Percentiles rank a stretch among this genome's conserved stretches.
Conservation (phyloP, 768 basidiomycete genomes). For the Lactarius deliciosus region DNA sequence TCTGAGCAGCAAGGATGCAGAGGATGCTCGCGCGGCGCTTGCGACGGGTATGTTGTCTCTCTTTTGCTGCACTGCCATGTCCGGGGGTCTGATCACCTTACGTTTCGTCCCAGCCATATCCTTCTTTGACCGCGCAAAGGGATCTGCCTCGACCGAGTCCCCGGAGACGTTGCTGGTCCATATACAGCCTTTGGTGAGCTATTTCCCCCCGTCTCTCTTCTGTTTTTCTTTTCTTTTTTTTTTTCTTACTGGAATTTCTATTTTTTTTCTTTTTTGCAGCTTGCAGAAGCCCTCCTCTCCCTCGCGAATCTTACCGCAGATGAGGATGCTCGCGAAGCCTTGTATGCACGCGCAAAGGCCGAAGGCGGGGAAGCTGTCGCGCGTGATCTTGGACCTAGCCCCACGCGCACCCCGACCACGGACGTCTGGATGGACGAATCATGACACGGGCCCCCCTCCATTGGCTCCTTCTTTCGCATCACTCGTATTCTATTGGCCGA, state of each 20-base stretch:
- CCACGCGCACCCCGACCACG: not conserved
- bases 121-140: slow-evolving; percentile 38
- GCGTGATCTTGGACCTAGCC: slow-evolving; percentile 31
- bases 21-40: slow-evolving; percentile 55
- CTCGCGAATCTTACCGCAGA: slow-evolving; percentile 59
- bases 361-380: slow-evolving; percentile 46
- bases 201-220: not conserved
- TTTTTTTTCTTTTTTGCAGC: slow-evolving; percentile 31
- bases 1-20: slow-evolving; percentile 48
- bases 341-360: slow-evolving; percentile 51
- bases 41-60: slow-evolving; percentile 40
- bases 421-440: slow-evolving; percentile 30
- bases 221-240: not conserved
- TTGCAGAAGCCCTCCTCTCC: slow-evolving; percentile 57
- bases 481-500: not conserved
- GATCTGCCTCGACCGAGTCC: slow-evolving; percentile 27
- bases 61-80: slow-evolving; percentile 18
- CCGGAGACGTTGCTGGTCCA: slow-evolving; percentile 23
- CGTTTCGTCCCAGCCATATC: slow-evolving; percentile 31
- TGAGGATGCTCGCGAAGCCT: slow-evolving; percentile 46
- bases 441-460: slow-evolving; percentile 9
- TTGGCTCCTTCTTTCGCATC: not conserved
- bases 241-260: not conserved
- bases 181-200: slow-evolving; percentile 30
- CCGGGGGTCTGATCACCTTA: slow-evolving; percentile 28